These are phyloP conservation scores for Myxozyma vanderwaltii DNA, from an alignment of 805 yeast species.

Conservation along the genomic window DNA sequence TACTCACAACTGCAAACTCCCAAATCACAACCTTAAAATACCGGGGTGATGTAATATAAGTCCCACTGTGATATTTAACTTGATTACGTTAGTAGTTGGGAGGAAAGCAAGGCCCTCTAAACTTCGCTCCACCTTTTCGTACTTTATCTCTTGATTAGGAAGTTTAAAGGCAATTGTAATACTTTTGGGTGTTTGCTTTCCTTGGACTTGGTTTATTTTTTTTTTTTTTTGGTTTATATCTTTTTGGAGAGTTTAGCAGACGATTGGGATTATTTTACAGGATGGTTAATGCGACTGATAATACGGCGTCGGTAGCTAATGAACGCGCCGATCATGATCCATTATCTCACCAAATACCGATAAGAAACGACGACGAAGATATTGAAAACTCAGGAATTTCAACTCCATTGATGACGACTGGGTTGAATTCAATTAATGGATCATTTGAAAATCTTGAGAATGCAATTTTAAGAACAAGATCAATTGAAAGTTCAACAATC, in stretches of 20 bases:
- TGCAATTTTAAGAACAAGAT: neutral
- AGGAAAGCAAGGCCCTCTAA: no score
- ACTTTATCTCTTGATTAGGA: no score
- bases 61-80: no score
- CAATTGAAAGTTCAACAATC: neutral
- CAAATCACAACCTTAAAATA: no score
- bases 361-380: neutral
- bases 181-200: neutral
- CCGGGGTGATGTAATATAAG: no score
- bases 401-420: neutral
- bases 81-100: no score
- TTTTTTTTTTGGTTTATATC: no score
- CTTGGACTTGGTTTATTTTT: neutral
- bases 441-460: neutral
- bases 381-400: neutral
- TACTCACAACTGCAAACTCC: neutral
- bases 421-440: no score
- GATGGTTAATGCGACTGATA: neutral
- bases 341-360: neutral
- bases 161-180: no score
- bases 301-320: neutral
- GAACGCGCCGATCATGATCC: conserved; percentile 6
- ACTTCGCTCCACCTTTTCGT: no score
- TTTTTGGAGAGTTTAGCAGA: no score
- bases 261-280: no score